phyloP scores from a whole-genome alignment of 2,329 filamentous ascomycete species.

The Ascochyta koolunga region DNA sequence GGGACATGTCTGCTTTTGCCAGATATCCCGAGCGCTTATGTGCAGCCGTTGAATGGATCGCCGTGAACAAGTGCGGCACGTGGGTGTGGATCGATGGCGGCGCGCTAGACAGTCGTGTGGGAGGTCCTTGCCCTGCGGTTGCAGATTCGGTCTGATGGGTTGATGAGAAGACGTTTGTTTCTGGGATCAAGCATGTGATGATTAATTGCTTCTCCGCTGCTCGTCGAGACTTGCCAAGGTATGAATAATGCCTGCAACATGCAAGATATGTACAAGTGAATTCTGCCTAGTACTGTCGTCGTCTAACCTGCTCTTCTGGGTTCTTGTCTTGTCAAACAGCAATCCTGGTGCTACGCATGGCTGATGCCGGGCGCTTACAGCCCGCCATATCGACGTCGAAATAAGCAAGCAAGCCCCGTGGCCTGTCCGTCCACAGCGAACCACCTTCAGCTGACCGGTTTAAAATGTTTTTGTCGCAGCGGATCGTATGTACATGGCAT shows the following conservation, averaged over 20 bases:
- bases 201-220: not conserved
- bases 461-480: no score
- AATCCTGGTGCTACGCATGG: not conserved
- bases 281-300: no score
- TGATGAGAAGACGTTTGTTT: not conserved
- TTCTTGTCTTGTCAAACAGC: no score
- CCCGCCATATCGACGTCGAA: not conserved
- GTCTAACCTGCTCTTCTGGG: no score
- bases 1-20: not conserved
- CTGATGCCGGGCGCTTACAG: slow-evolving; percentile 8
- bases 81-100: slow-evolving; percentile 1
- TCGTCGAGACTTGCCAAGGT: not conserved
- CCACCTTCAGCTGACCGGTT: slow-evolving; percentile 10
- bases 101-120: not conserved
- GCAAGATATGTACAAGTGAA: no score
- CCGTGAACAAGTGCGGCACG: slow-evolving; percentile 6
- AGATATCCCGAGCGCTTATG: slow-evolving; percentile 4
- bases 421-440: not conserved
- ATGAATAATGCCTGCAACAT: not conserved
- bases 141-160: slow-evolving; percentile 4
- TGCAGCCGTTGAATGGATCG: slow-evolving; percentile 7
- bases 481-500: slow-evolving; percentile 10
- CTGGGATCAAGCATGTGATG: not conserved
- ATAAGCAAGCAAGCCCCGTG: slow-evolving; percentile 5
- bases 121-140: slow-evolving; percentile 4